Evolutionary conservation across 768 basidiomycete genomes (phyloP), one percentile per base, ranked within the genome.

Genomic region (Lactarius tabidus): DNA sequence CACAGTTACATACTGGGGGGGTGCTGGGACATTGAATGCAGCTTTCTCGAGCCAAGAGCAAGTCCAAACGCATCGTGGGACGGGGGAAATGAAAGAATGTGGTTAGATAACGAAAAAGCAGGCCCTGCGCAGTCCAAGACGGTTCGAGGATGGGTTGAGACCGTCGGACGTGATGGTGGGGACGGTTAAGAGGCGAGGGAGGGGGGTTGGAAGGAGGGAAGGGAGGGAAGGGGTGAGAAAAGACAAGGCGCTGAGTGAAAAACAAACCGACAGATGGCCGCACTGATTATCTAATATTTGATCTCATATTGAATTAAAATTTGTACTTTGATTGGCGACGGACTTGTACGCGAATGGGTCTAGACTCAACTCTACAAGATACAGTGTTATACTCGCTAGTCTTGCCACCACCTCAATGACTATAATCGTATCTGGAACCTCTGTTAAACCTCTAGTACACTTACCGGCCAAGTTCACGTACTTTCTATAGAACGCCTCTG

Each of bases 401-500:
- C 26, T 23, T n/a, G 14, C 23, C 23, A 14, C 23, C 15, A 7
- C 28, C 14, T 63, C 48, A 67, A 52, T 61, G 67, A 23, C 67
- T 59, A 8, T 68, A 68, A 29, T 68, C 67, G 35, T 66, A 68
- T 61, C 67, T 68, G 35, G 5, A 39, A 17, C 0, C 2, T 26
- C 18, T 10, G 65, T 62, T 17, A 60, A 51, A 48, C 23, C 15
- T 5, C 23, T 26, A 38, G 17, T 15, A 35, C 26, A 29, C 9
- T 2, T 28, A 35, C 2, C 33, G 5, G 1, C 57, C 31, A 23
- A 63, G 1, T 14, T 29, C 45, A 70, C 87, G 59, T 69, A 91
- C 93, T 91, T 93, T 71, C 78, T 85, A 74, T 93, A 96, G 72
- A 96, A 96, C 1, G 81, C 83, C 74, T 95, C 93, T 9, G 89